These are phyloP conservation scores for Artemisia tridentata DNA, from an alignment of 129 eudicot species.

Conservation along the genomic window DNA sequence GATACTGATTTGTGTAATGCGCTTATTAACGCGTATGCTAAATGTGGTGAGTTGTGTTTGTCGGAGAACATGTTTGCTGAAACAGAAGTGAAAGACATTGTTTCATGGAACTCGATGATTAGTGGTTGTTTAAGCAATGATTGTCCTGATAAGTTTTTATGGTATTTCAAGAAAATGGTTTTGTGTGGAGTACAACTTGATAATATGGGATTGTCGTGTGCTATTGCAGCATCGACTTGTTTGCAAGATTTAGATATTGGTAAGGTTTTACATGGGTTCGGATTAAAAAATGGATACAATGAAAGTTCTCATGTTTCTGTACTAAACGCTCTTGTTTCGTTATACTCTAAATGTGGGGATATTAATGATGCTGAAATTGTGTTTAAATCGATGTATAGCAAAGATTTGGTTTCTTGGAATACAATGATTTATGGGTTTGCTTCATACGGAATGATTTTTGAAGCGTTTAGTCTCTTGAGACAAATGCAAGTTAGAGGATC, in stretches of 20 bases:
- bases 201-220: slow-evolving; percentile 52
- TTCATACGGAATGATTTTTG: slow-evolving; percentile 37
- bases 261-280: slow-evolving; percentile 43
- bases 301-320: slow-evolving; percentile 43
- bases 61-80: slow-evolving; percentile 45
- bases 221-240: slow-evolving; percentile 48
- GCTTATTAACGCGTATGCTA: slow-evolving; percentile 36
- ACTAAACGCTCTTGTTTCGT: slow-evolving; percentile 57
- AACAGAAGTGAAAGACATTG: slow-evolving; percentile 35
- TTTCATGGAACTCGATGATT: slow-evolving; percentile 67
- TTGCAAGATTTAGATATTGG: slow-evolving; percentile 45
- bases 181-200: slow-evolving; percentile 38
- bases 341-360: slow-evolving; percentile 53
- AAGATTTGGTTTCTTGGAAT: slow-evolving; percentile 73
- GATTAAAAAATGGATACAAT: slow-evolving; percentile 42
- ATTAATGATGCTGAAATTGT: slow-evolving; percentile 27
- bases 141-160: slow-evolving; percentile 42
- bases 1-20: too few relatives aligned
- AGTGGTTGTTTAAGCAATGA: slow-evolving; percentile 50
- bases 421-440: slow-evolving; percentile 59
- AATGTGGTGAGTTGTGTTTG: slow-evolving; percentile 43
- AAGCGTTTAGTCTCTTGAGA: slow-evolving; percentile 41
- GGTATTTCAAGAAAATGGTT: slow-evolving; percentile 50
- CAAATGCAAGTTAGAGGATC: slow-evolving; percentile 41
- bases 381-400: slow-evolving; percentile 33